Evolutionary conservation across 352 stramenopile genomes (phyloP).

Genomic region (Phytophthora lateralis): DNA sequence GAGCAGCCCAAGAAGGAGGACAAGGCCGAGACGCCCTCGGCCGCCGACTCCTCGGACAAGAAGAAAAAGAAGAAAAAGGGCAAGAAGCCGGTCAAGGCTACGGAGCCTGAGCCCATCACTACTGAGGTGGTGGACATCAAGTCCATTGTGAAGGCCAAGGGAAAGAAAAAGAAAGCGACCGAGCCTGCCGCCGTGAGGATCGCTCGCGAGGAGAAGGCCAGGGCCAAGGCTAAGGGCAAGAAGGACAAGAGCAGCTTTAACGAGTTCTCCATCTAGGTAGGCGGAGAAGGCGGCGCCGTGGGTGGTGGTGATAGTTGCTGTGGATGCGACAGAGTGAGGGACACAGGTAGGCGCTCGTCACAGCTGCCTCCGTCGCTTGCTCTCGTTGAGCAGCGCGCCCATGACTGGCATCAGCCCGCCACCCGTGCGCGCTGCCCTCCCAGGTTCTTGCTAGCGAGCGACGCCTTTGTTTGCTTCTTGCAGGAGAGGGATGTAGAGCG

Average conservation of each 20-base stretch:
- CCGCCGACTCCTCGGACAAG: conserved; percentile 30
- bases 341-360: conserved; percentile 27
- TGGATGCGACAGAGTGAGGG: conserved; percentile 1
- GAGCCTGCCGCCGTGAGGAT: conserved; percentile 69
- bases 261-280: conserved; percentile 77
- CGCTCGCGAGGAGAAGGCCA: conserved; percentile 69
- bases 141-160: conserved; percentile 73
- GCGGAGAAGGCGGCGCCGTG: conserved; percentile 9
- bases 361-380: conserved; percentile 19
- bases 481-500: conserved; percentile 14
- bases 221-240: conserved; percentile 76
- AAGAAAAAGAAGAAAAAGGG: conserved; percentile 73
- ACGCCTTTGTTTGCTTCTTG: conserved; percentile 12
- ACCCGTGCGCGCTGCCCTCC: conserved; percentile 14
- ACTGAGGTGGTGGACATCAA: conserved; percentile 72
- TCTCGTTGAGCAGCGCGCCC: neutral
- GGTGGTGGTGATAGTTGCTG: neutral
- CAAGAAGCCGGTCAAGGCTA: conserved; percentile 51
- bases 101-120: conserved; percentile 22
- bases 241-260: conserved; percentile 85
- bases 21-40: conserved; percentile 37
- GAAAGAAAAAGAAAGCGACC: conserved; percentile 74
- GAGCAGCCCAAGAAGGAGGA: conserved; percentile 42
- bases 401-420: conserved; percentile 4
- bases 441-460: conserved; percentile 24